Evolutionary conservation across 2,329 filamentous ascomycete species (phyloP).

Genomic region (Escovopsis sp.): DNA sequence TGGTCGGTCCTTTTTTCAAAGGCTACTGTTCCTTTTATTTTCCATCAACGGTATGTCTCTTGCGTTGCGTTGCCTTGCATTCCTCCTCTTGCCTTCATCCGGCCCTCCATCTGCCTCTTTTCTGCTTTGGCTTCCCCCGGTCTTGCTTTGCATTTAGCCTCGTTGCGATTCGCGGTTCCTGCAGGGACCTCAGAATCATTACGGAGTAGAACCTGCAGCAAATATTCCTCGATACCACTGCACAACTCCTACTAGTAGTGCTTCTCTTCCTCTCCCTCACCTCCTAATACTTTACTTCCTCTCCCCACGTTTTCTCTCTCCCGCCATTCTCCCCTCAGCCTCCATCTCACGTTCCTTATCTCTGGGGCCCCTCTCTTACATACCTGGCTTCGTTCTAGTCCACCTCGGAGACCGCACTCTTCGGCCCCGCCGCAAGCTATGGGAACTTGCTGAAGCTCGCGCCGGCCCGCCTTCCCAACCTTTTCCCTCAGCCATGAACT

Average conservation of each 20-base stretch:
- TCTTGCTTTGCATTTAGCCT: background rate
- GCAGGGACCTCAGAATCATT: no score
- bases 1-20: slow-evolving; percentile 2
- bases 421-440: slow-evolving; percentile 6
- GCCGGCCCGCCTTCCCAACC: slow-evolving; percentile 5
- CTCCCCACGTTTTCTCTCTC: no score
- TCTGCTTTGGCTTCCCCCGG: slow-evolving; percentile 1
- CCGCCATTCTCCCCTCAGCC: background rate
- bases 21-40: background rate
- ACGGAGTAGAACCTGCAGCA: no score
- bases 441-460: slow-evolving; percentile 5
- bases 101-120: background rate
- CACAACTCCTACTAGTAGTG: background rate
- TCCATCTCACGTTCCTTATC: background rate
- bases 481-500: slow-evolving; percentile 19
- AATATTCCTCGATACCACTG: no score
- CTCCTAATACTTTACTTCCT: no score
- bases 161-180: no score
- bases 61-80: background rate
- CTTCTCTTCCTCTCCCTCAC: no score
- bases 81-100: background rate
- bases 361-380: slow-evolving; percentile 2
- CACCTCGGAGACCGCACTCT: slow-evolving; percentile 3
- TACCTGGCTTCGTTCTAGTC: slow-evolving; percentile 5
- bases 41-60: background rate